Conservation (phyloP, 2,329 filamentous ascomycete species). For the Epichloe sylvatica region DNA sequence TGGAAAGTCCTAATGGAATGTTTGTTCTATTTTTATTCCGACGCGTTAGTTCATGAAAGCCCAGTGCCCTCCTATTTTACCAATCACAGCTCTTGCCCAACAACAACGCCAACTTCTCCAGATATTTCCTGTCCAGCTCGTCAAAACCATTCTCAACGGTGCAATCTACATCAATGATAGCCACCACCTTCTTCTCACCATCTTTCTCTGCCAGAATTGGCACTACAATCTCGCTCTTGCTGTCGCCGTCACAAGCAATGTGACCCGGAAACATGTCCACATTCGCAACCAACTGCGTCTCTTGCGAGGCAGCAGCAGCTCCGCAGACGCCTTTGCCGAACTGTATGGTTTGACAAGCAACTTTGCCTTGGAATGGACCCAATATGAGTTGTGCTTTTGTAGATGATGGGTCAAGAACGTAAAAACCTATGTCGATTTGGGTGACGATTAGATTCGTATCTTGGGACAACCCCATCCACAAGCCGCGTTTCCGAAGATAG, state of each 20-base stretch:
- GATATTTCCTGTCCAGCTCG: conserved; percentile 46
- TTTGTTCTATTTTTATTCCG: not conserved
- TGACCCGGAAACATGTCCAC: conserved; percentile 66
- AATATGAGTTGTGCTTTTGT: conserved; percentile 48
- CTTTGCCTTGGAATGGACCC: conserved; percentile 67
- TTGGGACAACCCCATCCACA: not conserved
- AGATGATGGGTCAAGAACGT: conserved; percentile 44
- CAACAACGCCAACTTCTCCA: conserved; percentile 53
- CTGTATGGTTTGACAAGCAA: conserved; percentile 63
- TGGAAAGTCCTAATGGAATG: not conserved
- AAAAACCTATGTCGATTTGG: conserved; percentile 44
- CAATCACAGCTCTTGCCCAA: conserved; percentile 52
- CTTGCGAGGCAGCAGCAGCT: conserved; percentile 42
- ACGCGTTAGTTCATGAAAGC: not conserved
- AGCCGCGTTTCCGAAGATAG: not conserved
- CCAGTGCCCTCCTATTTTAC: conserved; percentile 19
- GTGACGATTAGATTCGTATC: not conserved
- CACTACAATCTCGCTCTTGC: conserved; percentile 69
- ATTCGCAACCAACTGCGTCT: conserved; percentile 54
- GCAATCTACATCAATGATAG: conserved; percentile 72
- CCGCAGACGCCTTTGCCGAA: conserved; percentile 68
- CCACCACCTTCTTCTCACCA: conserved; percentile 39
- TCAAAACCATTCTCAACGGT: conserved; percentile 53
- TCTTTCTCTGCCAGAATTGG: conserved; percentile 39
- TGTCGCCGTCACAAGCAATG: conserved; percentile 67